A percentile compares a stretch with the other conserved stretches of the same genome.
Conservation (phyloP, 495 filamentous ascomycete species). For the Beverwykella pulmonaria region DNA sequence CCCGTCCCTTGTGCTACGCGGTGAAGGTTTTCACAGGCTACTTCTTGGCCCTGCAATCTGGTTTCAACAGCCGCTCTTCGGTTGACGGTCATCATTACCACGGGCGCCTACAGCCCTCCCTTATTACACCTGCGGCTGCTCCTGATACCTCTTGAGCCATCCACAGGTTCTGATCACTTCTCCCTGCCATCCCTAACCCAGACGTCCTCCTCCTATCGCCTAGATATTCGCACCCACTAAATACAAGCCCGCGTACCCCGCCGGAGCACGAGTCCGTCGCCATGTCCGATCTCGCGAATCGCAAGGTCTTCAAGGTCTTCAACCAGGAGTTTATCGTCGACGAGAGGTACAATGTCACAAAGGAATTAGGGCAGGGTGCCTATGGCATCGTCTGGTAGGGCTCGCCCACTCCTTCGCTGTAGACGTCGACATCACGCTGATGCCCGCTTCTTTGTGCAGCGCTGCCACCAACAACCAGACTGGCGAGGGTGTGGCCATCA, state of each 20-base stretch:
- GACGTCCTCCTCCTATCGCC: neutral
- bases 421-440: neutral
- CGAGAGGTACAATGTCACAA: slow-evolving; percentile 96
- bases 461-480: slow-evolving; percentile 91
- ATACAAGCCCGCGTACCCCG: neutral
- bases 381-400: slow-evolving; percentile 98
- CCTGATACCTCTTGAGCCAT: neutral
- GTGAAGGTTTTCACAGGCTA: neutral
- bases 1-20: neutral
- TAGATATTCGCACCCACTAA: neutral
- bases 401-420: neutral
- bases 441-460: slow-evolving; percentile 42
- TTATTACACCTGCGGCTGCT: neutral
- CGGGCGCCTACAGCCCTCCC: slow-evolving; percentile 28
- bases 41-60: neutral
- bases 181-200: neutral
- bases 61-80: slow-evolving; percentile 12
- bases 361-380: slow-evolving; percentile 96
- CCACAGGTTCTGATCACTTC: neutral
- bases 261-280: neutral
- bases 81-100: neutral
- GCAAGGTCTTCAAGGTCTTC: slow-evolving; percentile 99
- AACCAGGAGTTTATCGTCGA: slow-evolving; percentile 99
- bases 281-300: slow-evolving; percentile 80
- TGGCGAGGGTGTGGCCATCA: slow-evolving; percentile 95